These are phyloP conservation scores for Rhodotorula glutinis DNA, from an alignment of 1,284 basidiomycete species.

Conservation along the genomic window DNA sequence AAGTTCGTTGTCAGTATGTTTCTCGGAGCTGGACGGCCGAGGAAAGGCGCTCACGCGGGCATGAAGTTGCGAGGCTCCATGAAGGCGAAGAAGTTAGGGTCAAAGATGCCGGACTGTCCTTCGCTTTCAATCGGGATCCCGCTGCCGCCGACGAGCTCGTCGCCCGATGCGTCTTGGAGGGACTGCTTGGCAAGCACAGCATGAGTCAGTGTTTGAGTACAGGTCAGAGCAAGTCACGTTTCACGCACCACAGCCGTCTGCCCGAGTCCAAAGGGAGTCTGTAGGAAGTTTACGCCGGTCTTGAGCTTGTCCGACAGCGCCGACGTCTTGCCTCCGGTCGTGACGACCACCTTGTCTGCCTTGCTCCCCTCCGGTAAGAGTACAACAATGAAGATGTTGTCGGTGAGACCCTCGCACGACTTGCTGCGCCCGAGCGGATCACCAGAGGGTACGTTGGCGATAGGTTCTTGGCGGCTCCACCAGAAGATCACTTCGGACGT, in stretches of 20 bases:
- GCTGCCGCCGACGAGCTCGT: background rate
- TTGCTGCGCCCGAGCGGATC: constrained; percentile 11
- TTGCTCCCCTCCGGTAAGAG: constrained; percentile 1
- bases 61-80: background rate
- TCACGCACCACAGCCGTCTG: constrained; percentile 4
- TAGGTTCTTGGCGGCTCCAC: constrained; percentile 7
- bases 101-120: constrained; percentile 1
- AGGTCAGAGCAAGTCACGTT: background rate
- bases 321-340: background rate
- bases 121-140: constrained; percentile 10
- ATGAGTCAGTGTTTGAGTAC: too few relatives aligned
- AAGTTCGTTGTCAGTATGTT: too few relatives aligned
- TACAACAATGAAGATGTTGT: constrained; percentile 16
- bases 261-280: constrained; percentile 6
- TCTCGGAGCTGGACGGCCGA: too few relatives aligned
- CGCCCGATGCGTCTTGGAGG: constrained; percentile 7
- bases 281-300: constrained; percentile 14
- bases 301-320: background rate
- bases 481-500: constrained; percentile 17
- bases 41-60: background rate
- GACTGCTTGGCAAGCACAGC: background rate
- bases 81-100: constrained; percentile 8
- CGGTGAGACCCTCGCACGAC: constrained; percentile 6
- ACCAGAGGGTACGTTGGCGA: background rate
- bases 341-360: constrained; percentile 8